phyloP scores from a whole-genome alignment of 2,329 filamentous ascomycete genomes.

The Chrysoporthe deuterocubensis region DNA sequence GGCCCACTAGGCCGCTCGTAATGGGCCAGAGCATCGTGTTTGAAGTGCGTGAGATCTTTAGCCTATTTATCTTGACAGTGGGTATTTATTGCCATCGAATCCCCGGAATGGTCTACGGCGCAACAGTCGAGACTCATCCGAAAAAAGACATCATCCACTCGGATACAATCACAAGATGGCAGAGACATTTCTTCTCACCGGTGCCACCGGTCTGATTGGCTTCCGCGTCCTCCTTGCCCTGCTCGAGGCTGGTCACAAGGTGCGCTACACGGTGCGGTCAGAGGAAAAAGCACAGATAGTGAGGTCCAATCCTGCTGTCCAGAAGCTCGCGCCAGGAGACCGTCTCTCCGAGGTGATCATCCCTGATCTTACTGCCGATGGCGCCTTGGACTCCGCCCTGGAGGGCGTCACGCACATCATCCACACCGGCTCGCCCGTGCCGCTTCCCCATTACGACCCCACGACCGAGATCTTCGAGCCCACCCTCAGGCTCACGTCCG shows the following conservation, averaged over 20 bases:
- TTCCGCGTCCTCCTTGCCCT: conserved; percentile 35
- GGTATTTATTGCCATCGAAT: too few species aligned
- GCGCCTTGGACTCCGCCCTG: conserved; percentile 34
- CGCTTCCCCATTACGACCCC: conserved; percentile 29
- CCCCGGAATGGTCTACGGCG: too few species aligned
- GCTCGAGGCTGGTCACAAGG: conserved; percentile 33
- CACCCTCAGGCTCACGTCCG: conserved; percentile 28
- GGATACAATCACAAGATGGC: conserved; percentile 15
- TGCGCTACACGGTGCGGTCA: conserved; percentile 34
- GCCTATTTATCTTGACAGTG: too few species aligned
- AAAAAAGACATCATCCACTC: too few species aligned
- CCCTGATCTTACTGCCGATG: conserved; percentile 33
- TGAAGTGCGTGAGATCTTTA: too few species aligned
- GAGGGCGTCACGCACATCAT: conserved; percentile 35
- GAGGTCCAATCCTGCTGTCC: conserved; percentile 33
- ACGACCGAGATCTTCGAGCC: conserved; percentile 33
- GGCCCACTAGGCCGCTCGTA: too few species aligned
- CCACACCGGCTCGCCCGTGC: conserved; percentile 34
- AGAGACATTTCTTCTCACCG: conserved; percentile 34
- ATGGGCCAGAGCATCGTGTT: too few species aligned
- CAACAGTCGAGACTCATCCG: too few species aligned
- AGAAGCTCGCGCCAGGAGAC: conserved; percentile 23
- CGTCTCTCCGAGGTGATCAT: conserved; percentile 33
- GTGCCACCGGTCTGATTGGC: conserved; percentile 36
- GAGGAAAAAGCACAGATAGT: conserved; percentile 34